These are phyloP conservation scores for Castanospermum australe DNA, from an alignment of 306 rosid genomes.

Conservation along the genomic window DNA sequence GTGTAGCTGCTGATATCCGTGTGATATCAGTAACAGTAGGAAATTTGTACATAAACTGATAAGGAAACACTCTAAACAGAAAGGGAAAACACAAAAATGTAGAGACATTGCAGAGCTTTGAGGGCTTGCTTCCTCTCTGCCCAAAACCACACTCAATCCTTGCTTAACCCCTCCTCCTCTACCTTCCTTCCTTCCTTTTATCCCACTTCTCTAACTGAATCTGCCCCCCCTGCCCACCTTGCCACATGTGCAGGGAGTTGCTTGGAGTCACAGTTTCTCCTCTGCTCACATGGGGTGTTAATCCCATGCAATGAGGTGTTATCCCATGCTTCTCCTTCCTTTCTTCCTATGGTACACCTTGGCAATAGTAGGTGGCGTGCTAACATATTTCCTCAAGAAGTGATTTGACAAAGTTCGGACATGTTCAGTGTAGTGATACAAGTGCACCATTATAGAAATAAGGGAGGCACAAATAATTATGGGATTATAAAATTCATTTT, in stretches of 20 bases:
- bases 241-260: neutral
- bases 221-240: neutral
- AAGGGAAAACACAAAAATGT: neutral
- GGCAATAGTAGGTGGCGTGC: neutral
- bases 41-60: too few species aligned
- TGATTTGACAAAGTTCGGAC: neutral
- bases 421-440: neutral
- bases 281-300: neutral
- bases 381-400: neutral
- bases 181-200: too few species aligned
- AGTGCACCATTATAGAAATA: neutral
- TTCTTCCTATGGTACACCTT: neutral
- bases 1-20: too few species aligned
- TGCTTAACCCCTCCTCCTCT: neutral
- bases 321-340: neutral
- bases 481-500: neutral
- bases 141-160: neutral
- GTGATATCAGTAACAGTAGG: too few species aligned
- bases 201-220: neutral
- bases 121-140: neutral
- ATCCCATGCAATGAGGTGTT: neutral
- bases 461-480: neutral
- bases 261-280: neutral
- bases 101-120: neutral
- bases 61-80: neutral